phyloP scores from a whole-genome alignment of 192 early-diverging fungal genomes.

The Rhizophagus sp. region DNA sequence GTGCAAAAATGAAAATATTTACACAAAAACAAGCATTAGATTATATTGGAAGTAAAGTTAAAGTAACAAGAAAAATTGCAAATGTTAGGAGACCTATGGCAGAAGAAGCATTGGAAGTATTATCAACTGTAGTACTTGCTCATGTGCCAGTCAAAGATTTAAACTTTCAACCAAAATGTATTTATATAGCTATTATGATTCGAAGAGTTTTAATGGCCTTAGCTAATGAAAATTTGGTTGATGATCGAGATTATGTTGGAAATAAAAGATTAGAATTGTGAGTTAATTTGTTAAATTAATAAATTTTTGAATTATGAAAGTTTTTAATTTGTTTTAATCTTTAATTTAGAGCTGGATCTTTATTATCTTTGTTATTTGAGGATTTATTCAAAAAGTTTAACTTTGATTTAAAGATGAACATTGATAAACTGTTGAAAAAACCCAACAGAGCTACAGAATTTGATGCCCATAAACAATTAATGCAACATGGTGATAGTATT shows the following conservation, averaged over 20 bases:
- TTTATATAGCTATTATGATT: conserved; percentile 93
- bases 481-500: conserved; percentile 78
- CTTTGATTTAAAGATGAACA: conserved; percentile 80
- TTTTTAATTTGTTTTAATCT: not conserved
- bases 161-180: conserved; percentile 89
- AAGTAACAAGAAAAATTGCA: conserved; percentile 54
- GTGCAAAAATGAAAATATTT: conserved; percentile 68
- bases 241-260: conserved; percentile 97
- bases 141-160: conserved; percentile 88
- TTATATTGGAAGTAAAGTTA: conserved; percentile 78
- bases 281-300: conserved; percentile 28
- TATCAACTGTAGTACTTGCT: conserved; percentile 84
- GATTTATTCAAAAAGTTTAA: conserved; percentile 97
- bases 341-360: conserved; percentile 78
- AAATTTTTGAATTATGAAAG: not conserved
- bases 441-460: conserved; percentile 85
- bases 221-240: conserved; percentile 75
- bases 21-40: conserved; percentile 94
- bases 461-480: conserved; percentile 79
- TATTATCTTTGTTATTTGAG: conserved; percentile 93
- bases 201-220: conserved; percentile 88
- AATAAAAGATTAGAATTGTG: conserved; percentile 98
- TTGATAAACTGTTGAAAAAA: conserved; percentile 90
- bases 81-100: conserved; percentile 42
- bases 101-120: conserved; percentile 86